Conservation (phyloP, 176 grass and related monocot genomes). For the Tillandsia leiboldiana region DNA sequence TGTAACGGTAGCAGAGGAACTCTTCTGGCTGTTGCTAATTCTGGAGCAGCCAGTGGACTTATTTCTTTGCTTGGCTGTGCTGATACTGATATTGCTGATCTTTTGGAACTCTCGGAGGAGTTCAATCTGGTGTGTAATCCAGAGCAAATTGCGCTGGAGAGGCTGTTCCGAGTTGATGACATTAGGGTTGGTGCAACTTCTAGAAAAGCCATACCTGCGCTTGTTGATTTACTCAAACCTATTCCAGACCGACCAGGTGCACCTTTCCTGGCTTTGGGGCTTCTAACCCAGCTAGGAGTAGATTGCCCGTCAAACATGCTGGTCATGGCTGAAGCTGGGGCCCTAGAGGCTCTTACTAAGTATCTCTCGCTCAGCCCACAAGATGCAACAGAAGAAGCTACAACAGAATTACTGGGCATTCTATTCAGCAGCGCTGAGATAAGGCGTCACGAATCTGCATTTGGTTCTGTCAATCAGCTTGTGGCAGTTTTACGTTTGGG, state of each 20-base stretch:
- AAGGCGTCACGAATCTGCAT: constrained; percentile 83
- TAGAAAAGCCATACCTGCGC: constrained; percentile 87
- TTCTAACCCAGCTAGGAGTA: constrained; percentile 78
- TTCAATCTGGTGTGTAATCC: constrained; percentile 77
- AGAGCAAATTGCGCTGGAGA: constrained; percentile 84
- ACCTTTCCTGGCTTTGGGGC: constrained; percentile 85
- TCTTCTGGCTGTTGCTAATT: constrained; percentile 94
- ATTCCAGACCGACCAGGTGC: constrained; percentile 98
- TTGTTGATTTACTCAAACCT: constrained; percentile 99
- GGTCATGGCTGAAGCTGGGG: constrained; percentile 96
- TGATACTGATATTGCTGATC: constrained; percentile 85
- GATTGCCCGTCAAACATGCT: constrained; percentile 81
- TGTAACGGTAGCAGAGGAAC: constrained; percentile 96
- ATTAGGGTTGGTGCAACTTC: constrained; percentile 79
- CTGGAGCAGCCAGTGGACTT: constrained; percentile 73
- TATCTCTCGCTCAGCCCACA: constrained; percentile 91
- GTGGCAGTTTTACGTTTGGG: constrained; percentile 92
- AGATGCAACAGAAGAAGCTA: constrained; percentile 94
- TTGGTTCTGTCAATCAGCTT: constrained; percentile 90
- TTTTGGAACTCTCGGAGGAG: constrained; percentile 90
- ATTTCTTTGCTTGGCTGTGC: constrained; percentile 97
- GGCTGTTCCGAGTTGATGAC: constrained; percentile 97
- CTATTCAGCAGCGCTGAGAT: constrained; percentile 80
- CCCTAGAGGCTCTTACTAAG: constrained; percentile 90
- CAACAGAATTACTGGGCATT: constrained; percentile 84